Conservation (phyloP, 768 basidiomycete genomes). For the Pholiota conissans region DNA sequence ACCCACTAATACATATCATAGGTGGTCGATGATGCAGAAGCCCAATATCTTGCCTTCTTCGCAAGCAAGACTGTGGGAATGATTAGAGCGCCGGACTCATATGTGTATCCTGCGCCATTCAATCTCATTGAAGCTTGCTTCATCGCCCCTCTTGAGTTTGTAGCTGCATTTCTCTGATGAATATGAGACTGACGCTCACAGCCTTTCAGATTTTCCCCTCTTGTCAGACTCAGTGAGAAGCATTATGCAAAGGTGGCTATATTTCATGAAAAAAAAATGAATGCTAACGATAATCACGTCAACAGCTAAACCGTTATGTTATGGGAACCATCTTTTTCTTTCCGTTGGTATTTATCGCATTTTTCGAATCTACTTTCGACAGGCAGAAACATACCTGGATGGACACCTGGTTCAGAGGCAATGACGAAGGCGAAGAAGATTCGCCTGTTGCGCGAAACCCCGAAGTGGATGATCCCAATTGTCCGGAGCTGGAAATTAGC, state of each 20-base stretch:
- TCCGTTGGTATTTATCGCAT: conserved; percentile 70
- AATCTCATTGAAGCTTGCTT: conserved; percentile 83
- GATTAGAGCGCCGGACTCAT: conserved; percentile 86
- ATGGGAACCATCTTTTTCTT: conserved; percentile 85
- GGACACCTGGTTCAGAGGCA: conserved; percentile 61
- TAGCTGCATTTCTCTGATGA: conserved; percentile 12
- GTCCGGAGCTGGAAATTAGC: conserved; percentile 62
- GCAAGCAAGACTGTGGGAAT: conserved; percentile 83
- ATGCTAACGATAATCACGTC: too few relatives aligned
- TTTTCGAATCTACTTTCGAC: conserved; percentile 67
- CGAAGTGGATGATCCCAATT: conserved; percentile 52
- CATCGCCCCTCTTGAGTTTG: conserved; percentile 86
- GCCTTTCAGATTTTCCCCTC: conserved; percentile 38
- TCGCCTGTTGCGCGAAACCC: conserved; percentile 59
- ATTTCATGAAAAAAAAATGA: too few relatives aligned
- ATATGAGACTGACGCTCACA: neutral
- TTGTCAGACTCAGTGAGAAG: conserved; percentile 43
- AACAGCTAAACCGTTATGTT: conserved; percentile 70
- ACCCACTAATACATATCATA: conserved; percentile 23
- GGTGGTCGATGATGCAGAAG: conserved; percentile 84
- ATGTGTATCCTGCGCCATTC: conserved; percentile 90
- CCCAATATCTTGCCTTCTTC: conserved; percentile 89
- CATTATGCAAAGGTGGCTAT: conserved; percentile 56
- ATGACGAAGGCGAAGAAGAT: conserved; percentile 61
- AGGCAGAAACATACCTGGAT: conserved; percentile 58